Conservation (phyloP, 345 rosid genomes). For the Pelargonium nanum region DNA sequence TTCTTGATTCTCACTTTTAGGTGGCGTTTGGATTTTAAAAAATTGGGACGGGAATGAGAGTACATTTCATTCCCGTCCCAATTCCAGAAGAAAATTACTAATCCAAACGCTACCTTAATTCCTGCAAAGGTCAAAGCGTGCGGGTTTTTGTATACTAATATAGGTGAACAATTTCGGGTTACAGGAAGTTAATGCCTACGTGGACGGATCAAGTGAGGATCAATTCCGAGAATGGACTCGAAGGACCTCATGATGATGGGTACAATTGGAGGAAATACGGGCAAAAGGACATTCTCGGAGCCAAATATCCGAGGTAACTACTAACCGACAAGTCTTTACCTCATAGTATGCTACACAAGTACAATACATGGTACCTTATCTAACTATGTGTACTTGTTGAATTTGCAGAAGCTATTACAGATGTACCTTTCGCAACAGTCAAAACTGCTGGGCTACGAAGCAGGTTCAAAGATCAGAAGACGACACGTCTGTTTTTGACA, state of each 20-base stretch:
- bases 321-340: background rate
- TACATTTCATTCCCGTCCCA: too few species aligned
- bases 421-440: conserved; percentile 56
- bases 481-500: conserved; percentile 62
- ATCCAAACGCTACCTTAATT: too few species aligned
- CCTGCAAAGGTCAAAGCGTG: too few species aligned
- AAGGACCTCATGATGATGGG: conserved; percentile 69
- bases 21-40: background rate
- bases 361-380: too few species aligned
- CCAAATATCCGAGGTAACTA: conserved; percentile 74
- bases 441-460: conserved; percentile 70
- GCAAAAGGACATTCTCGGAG: conserved; percentile 80
- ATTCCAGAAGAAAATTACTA: too few species aligned
- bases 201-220: conserved; percentile 67
- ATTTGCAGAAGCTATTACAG: conserved; percentile 79
- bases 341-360: background rate
- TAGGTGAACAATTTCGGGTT: conserved; percentile 9
- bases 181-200: conserved; percentile 43
- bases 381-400: background rate
- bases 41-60: too few species aligned
- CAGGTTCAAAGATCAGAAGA: conserved; percentile 81
- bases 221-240: conserved; percentile 43
- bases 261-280: conserved; percentile 90
- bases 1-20: background rate
- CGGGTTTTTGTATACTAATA: background rate